Evolutionary conservation across 163 green algal species (phyloP).

Genomic region (Volvox carteri): DNA sequence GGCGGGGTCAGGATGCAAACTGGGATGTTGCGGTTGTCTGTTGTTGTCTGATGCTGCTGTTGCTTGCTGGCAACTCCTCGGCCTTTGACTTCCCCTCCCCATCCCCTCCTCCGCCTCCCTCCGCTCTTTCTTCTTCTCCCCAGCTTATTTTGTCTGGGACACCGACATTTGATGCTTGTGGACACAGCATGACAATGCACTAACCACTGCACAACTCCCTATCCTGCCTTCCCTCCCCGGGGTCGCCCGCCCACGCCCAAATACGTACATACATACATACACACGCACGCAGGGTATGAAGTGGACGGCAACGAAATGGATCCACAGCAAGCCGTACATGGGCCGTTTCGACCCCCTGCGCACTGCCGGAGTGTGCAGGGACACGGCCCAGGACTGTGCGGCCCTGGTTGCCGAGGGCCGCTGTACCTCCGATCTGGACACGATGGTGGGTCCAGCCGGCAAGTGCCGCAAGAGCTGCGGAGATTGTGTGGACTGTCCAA

Average conservation of each 20-base stretch:
- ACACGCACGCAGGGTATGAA: slow-evolving; percentile 70
- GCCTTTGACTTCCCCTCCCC: too few relatives aligned
- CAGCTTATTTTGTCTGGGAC: not conserved
- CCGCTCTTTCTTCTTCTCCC: not conserved
- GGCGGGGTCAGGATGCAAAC: too few relatives aligned
- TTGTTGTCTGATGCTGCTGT: too few relatives aligned
- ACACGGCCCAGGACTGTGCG: slow-evolving; percentile 17
- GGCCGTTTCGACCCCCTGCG: slow-evolving; percentile 47
- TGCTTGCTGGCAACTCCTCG: too few relatives aligned
- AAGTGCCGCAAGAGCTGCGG: slow-evolving; percentile 53
- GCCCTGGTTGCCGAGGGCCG: slow-evolving; percentile 11
- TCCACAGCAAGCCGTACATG: slow-evolving; percentile 68
- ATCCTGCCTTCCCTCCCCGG: too few relatives aligned
- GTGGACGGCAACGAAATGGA: slow-evolving; percentile 76
- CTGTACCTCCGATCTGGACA: slow-evolving; percentile 32
- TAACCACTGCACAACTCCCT: too few relatives aligned
- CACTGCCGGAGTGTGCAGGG: slow-evolving; percentile 29
- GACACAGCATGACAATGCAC: too few relatives aligned
- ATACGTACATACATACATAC: too few relatives aligned
- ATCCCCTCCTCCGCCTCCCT: too few relatives aligned
- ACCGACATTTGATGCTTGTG: not conserved
- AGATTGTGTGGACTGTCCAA: slow-evolving; percentile 54
- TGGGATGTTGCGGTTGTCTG: too few relatives aligned
- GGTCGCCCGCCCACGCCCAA: too few relatives aligned
- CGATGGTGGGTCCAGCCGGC: slow-evolving; percentile 42